Base-by-base conservation (phyloP, 148 eudicot genomes). In the Polygonum aviculare region DNA sequence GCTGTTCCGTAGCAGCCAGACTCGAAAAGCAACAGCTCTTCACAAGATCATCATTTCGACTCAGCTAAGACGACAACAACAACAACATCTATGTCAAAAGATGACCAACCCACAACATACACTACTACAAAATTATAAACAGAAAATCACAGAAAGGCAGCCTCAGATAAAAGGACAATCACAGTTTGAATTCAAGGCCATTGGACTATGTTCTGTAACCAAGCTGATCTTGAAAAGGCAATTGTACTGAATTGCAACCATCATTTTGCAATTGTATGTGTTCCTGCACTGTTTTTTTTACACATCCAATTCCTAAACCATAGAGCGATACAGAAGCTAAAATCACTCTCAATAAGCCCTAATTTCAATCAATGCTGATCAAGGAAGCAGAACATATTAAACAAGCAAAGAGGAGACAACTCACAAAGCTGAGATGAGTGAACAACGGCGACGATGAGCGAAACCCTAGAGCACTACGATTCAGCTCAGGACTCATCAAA, bases 11-110 rank as follows among this genome's bases (percentile, higher is more conserved):
- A 55, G 78, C 72, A 74, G 91, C 86, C 74, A 86, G 86, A 82
- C 90, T 87, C 69, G 97, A 84, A 76, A 84, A 88, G 78, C 67
- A 76, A 75, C 81, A 79, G 44, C 80, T 77, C 80, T 77, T 84
- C 73, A 78, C 65, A 74, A 1, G 11, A 7, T 77, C 77, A 76
- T 72, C 76, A 65, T 74, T 72, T 51, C 54, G 65, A 77, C 79
- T 80, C 83, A 73, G 72, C 97, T 92, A 44, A 40, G 5, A 40
- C 65, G 57, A 79, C 78, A 75, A 60, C 55, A n/a, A 33, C 44
- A 26, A 1, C 26, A 69, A 15, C 7, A 48, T 35, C 31, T 15
- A 38, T 67, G 72, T 67, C 15, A 67, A 33, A 67, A 15, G 16
- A 16, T 0, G 69, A 45, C 62, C 12, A 73, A 54, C 49, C 55